Base-by-base conservation (phyloP, 345 rosid species). In the Aurinia saxatilis region DNA sequence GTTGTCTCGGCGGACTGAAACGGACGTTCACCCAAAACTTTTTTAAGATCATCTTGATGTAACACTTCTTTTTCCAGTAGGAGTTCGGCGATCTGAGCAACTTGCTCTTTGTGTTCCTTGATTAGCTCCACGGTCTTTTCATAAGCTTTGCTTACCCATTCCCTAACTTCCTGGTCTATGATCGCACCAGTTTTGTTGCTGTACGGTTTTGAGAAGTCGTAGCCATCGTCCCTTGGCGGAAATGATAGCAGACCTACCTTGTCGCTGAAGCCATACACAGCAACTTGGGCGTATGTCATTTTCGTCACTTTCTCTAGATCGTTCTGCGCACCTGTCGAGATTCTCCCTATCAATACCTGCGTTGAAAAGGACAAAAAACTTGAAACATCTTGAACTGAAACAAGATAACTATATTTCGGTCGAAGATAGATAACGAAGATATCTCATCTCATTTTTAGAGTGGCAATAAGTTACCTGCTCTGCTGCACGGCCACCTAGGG, bases 401-500 rank as follows among this genome's bases (percentile, higher is more conserved):
- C 1, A 3, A 14, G 12, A 34, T 9, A 10, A 12, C 5, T 23
- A 8, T 16, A 33, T 0, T 34, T 33, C 30, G n/a, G n/a, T n/a
- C n/a, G n/a, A n/a, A n/a, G n/a, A n/a, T n/a, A n/a, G n/a, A n/a
- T 21, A 21, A 21, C 5, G 8, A 8, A 8, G 14, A 50, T n/a
- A 1, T 30, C n/a, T 10, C 5, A 14, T 33, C 40, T 14, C 38
- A 7, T 31, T 35, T 5, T 37, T 1, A 37, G 5, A 11, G n/a
- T 12, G 13, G 25, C 13, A 63, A 13, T 15, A 7, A 35, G 7
- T 54, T 66, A 88, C 98, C 96, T 93, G 92, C 70, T 93, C 99
- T 16, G 97, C 92, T 17, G 99, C 99, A 70, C 96, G 83, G 30
- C 99, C 99, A 10, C 99, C 99, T 4, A 93, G 92, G 44, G 97